These are phyloP conservation scores for Coprinellus aureogranulatus DNA, from an alignment of 768 basidiomycete species.

Conservation along the genomic window DNA sequence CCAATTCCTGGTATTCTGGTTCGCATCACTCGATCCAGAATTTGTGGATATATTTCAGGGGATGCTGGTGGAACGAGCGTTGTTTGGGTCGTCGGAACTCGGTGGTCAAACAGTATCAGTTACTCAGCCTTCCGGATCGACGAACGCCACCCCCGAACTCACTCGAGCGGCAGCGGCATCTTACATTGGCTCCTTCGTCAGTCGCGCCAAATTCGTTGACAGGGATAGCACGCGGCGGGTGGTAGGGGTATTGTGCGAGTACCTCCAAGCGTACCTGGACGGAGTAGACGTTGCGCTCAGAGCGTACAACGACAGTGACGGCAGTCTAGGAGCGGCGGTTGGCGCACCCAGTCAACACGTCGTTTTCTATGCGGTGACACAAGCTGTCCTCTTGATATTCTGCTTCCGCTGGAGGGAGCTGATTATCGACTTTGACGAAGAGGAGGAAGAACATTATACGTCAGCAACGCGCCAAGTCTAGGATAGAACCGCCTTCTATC, in stretches of 20 bases:
- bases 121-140: neutral
- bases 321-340: conserved; percentile 13
- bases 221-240: conserved; percentile 70
- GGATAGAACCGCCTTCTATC: neutral
- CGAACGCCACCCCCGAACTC: conserved; percentile 52
- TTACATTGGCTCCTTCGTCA: conserved; percentile 91
- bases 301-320: conserved; percentile 26
- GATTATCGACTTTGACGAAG: conserved; percentile 54
- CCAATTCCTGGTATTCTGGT: conserved; percentile 96
- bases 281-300: conserved; percentile 54
- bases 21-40: conserved; percentile 82
- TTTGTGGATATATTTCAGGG: conserved; percentile 94
- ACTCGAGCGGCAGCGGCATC: conserved; percentile 90
- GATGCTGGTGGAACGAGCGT: conserved; percentile 86
- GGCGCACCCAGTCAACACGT: conserved; percentile 41
- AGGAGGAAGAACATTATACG: conserved; percentile 38
- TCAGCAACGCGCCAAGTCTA: conserved; percentile 12
- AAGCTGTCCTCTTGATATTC: conserved; percentile 93
- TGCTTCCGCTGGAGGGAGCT: conserved; percentile 97
- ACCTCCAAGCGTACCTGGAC: conserved; percentile 74
- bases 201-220: conserved; percentile 84
- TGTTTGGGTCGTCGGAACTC: conserved; percentile 44
- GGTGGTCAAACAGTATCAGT: conserved; percentile 16
- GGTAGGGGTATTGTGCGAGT: conserved; percentile 82
- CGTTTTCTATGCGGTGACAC: conserved; percentile 89